Evolutionary conservation across 331 rosid genomes (phyloP).

Genomic region (Acacia concinna): DNA sequence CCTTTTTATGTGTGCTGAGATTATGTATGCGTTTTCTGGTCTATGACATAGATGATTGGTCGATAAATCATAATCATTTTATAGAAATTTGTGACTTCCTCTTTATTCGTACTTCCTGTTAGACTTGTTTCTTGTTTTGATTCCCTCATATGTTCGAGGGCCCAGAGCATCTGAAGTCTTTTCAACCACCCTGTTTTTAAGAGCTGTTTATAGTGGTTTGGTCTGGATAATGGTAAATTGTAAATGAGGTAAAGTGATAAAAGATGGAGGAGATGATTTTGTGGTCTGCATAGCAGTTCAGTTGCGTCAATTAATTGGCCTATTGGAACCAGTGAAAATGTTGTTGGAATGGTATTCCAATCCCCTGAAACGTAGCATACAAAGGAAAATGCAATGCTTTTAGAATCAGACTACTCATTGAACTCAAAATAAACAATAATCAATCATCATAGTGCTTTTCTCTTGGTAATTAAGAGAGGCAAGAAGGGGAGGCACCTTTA

Average conservation of each 20-base stretch:
- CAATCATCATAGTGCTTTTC: background rate
- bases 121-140: constrained; percentile 7
- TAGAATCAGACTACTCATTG: background rate
- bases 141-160: background rate
- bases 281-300: background rate
- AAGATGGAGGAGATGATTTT: background rate
- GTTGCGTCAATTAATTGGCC: background rate
- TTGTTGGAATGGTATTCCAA: background rate
- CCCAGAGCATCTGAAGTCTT: background rate
- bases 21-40: constrained; percentile 6
- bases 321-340: background rate
- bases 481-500: background rate
- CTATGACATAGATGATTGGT: background rate
- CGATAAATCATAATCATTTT: background rate
- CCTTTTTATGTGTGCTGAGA: background rate
- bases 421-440: background rate
- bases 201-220: background rate
- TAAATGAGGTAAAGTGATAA: background rate
- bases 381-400: no score
- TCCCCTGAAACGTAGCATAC: background rate
- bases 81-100: background rate
- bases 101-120: background rate
- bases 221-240: background rate
- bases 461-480: background rate
- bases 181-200: background rate